Evolutionary conservation across 192 early-diverging fungal genomes (phyloP).

Genomic region (Obelidium mucronatum): DNA sequence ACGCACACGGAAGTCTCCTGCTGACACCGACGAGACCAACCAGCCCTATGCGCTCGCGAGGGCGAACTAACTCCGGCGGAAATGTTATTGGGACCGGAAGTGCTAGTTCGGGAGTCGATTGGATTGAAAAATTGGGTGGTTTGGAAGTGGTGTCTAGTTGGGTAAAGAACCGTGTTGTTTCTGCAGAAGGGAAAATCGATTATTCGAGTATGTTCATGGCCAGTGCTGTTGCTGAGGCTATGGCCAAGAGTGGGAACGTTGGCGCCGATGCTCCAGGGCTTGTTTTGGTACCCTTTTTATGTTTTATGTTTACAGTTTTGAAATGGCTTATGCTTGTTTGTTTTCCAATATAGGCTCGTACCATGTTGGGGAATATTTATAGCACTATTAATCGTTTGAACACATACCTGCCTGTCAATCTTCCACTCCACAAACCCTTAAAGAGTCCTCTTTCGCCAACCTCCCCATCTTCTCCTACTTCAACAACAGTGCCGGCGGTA

Average conservation of each 20-base stretch:
- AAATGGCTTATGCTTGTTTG: neutral
- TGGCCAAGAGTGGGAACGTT: neutral
- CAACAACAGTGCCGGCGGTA: too few relatives aligned
- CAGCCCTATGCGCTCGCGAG: neutral
- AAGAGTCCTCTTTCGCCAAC: neutral
- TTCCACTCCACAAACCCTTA: neutral
- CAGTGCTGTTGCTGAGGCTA: neutral
- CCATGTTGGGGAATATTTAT: constrained; percentile 24
- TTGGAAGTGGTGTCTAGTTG: constrained; percentile 13
- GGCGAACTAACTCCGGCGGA: constrained; percentile 6
- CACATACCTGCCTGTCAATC: constrained; percentile 30
- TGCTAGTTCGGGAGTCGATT: neutral
- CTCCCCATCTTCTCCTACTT: neutral
- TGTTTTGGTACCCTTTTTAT: constrained; percentile 1
- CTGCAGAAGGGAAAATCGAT: constrained; percentile 21
- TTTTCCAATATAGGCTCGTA: constrained; percentile 17
- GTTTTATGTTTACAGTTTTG: neutral
- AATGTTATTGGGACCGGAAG: neutral
- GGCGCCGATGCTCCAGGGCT: constrained; percentile 14
- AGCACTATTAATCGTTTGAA: constrained; percentile 36
- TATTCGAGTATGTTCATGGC: constrained; percentile 25
- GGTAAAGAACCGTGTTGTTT: constrained; percentile 22
- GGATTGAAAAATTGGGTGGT: constrained; percentile 24
- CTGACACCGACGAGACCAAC: neutral
- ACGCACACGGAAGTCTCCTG: neutral